Percentiles rank a stretch among this genome's conserved stretches.
These are phyloP conservation scores for Micractinium sp. DNA, from an alignment of 139 green algal species.

Conservation along the genomic window DNA sequence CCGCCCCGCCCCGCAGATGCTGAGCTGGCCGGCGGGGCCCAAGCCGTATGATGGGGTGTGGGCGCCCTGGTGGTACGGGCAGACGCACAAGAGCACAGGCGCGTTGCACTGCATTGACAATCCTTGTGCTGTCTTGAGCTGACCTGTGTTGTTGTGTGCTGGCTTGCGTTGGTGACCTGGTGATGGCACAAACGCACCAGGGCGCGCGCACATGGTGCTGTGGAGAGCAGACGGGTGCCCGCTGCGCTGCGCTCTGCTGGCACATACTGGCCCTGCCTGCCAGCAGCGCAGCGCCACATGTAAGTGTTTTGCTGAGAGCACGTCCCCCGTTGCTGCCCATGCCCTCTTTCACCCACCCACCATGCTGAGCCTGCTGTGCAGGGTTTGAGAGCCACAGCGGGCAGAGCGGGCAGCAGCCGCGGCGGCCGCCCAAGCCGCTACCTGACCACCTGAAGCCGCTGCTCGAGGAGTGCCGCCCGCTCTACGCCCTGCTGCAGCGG, in stretches of 20 bases:
- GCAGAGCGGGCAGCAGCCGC: neutral
- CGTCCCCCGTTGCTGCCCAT: too few species aligned
- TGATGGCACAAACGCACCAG: too few species aligned
- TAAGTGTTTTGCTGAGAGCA: too few species aligned
- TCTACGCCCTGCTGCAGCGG: slow-evolving; percentile 57
- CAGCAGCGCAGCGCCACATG: too few species aligned
- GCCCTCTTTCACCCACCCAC: neutral
- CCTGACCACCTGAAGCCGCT: slow-evolving; percentile 55
- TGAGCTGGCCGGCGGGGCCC: slow-evolving; percentile 67
- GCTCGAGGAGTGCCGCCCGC: slow-evolving; percentile 71
- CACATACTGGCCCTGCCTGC: too few species aligned
- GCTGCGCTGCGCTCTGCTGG: too few species aligned
- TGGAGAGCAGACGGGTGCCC: too few species aligned
- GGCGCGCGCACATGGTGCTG: too few species aligned
- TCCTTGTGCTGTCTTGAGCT: too few species aligned
- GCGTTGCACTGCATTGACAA: too few species aligned
- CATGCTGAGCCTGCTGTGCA: neutral
- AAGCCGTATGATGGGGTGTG: slow-evolving; percentile 81
- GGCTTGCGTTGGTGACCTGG: too few species aligned
- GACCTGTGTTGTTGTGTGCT: too few species aligned
- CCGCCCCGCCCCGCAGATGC: slow-evolving; percentile 46
- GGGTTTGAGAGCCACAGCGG: slow-evolving; percentile 15
- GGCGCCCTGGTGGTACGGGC: slow-evolving; percentile 78
- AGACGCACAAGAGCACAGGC: slow-evolving; percentile 66
- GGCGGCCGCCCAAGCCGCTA: slow-evolving; percentile 40